Percentiles rank a stretch among this genome's conserved stretches.
Evolutionary conservation across 139 green algal genomes (phyloP).

Genomic region (Pycnococcus provasolii): DNA sequence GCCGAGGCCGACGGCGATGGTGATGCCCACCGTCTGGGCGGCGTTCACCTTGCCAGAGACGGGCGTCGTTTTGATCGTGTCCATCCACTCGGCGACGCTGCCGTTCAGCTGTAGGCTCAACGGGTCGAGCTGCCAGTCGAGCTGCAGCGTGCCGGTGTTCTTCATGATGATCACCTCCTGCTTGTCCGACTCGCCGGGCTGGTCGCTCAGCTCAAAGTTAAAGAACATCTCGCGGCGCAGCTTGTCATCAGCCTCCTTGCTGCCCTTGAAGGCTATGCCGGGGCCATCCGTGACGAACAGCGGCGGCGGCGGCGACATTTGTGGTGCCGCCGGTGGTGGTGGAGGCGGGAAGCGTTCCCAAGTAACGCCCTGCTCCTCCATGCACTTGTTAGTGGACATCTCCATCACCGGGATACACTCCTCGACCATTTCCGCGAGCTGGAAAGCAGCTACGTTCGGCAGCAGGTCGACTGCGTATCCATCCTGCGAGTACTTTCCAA

Average conservation of each 20-base stretch:
- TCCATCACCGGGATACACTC: constrained; percentile 17
- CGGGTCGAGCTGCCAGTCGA: no score
- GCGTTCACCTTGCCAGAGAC: no score
- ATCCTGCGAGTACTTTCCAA: constrained; percentile 26
- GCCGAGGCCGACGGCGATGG: no score
- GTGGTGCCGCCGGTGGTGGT: background rate
- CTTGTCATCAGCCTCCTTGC: background rate
- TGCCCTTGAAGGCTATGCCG: no score
- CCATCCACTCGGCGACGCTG: no score
- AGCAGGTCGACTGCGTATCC: constrained; percentile 30
- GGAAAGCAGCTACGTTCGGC: constrained; percentile 23
- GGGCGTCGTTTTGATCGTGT: no score
- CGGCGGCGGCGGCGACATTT: background rate
- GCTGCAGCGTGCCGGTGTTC: no score
- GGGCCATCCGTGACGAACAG: no score
- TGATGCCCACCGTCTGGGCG: no score
- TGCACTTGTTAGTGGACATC: constrained; percentile 8
- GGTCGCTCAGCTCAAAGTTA: background rate
- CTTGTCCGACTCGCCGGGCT: background rate
- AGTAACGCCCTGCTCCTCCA: constrained; percentile 1
- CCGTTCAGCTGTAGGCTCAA: no score
- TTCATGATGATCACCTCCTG: no score
- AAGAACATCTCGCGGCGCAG: background rate
- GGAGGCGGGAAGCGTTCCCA: background rate
- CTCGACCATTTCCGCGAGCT: constrained; percentile 10